phyloP scores from a whole-genome alignment of 306 rosid genomes.

The Albizia julibrissin region DNA sequence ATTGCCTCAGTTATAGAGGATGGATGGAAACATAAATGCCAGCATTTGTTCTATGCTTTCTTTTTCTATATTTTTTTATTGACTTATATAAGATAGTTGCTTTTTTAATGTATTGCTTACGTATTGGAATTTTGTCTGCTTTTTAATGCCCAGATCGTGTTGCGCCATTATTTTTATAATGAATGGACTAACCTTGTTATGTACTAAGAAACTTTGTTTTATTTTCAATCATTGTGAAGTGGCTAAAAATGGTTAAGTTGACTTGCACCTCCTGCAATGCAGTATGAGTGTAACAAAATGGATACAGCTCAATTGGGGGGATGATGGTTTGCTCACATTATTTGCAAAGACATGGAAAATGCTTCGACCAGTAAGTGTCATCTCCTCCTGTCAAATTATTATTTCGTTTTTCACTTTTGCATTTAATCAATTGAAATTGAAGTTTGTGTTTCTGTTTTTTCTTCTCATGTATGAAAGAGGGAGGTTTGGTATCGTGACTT shows the following conservation, averaged over 20 bases:
- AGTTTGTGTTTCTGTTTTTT: not conserved
- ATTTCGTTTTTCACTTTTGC: conserved; percentile 2
- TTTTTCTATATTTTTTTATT: not conserved
- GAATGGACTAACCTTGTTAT: conserved; percentile 1
- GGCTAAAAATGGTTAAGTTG: conserved; percentile 15
- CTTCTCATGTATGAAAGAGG: not conserved
- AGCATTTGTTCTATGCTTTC: not conserved
- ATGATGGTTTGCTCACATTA: conserved; percentile 77
- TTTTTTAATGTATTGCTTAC: not conserved
- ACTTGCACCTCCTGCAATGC: conserved; percentile 41
- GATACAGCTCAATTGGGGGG: conserved; percentile 98
- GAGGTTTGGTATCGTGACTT: not conserved
- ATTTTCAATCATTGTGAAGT: conserved; percentile 11
- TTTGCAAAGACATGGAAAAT: conserved; percentile 80
- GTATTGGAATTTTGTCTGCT: not conserved
- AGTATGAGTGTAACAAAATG: conserved; percentile 96
- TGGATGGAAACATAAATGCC: not conserved
- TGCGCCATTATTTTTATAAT: conserved; percentile 6
- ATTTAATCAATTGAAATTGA: conserved; percentile 4
- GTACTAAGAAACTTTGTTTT: not conserved
- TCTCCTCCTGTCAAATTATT: conserved; percentile 3
- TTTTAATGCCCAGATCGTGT: not conserved
- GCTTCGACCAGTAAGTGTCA: conserved; percentile 68
- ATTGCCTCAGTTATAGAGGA: not conserved
- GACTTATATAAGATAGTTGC: conserved; percentile 7